Base-by-base conservation (phyloP, 2,329 filamentous ascomycete species). In the Anthostomella pinea region DNA sequence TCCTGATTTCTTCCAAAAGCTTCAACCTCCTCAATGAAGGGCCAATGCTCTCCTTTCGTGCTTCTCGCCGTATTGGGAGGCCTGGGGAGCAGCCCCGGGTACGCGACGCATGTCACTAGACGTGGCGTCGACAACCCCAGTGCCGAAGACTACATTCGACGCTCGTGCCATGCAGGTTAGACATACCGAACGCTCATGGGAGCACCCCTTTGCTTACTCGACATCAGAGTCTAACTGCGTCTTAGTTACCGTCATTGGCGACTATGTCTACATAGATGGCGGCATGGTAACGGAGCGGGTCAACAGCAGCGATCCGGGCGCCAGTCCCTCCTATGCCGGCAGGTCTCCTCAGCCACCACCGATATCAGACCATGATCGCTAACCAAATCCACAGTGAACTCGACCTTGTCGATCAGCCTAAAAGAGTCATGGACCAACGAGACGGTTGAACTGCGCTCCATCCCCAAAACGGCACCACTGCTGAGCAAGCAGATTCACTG, bases 221-320 rank as follows among this genome's bases (percentile, higher is more conserved):
- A 34, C 17, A 1, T 27, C 13, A 13, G 32, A 18, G 14, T 28
- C 15, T 21, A 20, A 27, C 13, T 38, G 10, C n/a, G n/a, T 8
- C 28, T 20, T 39, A 52, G 53, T 53, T 14, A 52, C 56, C 29
- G 54, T 59, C n/a, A 35, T 65, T 9, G 60, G 60, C 8, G 54
- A 65, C 35, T 62, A 62, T 29, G 42, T 62, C 23, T 67, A 65
- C 33, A 56, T 66, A 30, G 62, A 67, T 36, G 63, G 63, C 28
- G 64, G 64, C 11, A 54, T 61, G 39, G 33, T 63, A 2, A 60
- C 52, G 2, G 51, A 54, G 21, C 45, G 45, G 8, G 38, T 46
- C 30, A 47, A 58, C 17, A 58, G 52, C 5, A 52, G 47, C 14
- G 30, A 39, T 20, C 38, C 48, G 1, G 41, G 51, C 17, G 37